Base-by-base conservation (phyloP, 805 yeast genomes). In the Priceomyces castillae region DNA sequence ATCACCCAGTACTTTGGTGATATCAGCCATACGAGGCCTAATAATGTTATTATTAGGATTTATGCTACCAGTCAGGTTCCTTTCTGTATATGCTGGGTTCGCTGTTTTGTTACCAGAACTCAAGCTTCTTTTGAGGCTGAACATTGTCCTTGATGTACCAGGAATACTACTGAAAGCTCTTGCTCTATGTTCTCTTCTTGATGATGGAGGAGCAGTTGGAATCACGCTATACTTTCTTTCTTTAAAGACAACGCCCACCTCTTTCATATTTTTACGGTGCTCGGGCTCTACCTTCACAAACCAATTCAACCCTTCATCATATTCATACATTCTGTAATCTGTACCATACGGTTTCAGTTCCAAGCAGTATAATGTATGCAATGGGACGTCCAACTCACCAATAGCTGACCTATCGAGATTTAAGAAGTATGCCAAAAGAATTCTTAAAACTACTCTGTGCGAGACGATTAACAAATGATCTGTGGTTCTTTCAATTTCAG, bases 301-400 rank as follows among this genome's bases (percentile, higher is more conserved):
- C 84, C 88, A 81, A 59, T 90, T 90, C 33, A 74, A 64, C 2
- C 64, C 65, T 52, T 90, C 97, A 54, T 87, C 85, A 65, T 84
- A 92, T 61, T 90, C 96, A 65, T 84, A 92, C 61, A 90, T 72
- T 11, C 85, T 78, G 89, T 96, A 92, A 47, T 89, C 95, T 2
- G 95, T 95, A 2, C 98, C 98, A 62, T 89, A 92, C 0, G 98
- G 97, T 61, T 87, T 88, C 39, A 92, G 90, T 58, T 92, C 97
- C 47, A 92, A 74, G 45, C 92, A 79, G 60, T 90, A 92, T 7
- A 92, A 81, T 7, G 96, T 86, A 58, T 92, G 97, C 43, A 92
- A 69, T 4, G 98, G 98, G 4, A 92, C 90, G 64, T 92, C 97
- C 50, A 92, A 74, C 53, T 87, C 95, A 0, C 95, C 90, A 46